Percentiles rank a stretch among this genome's conserved stretches.
These are phyloP conservation scores for Elaphomyces granulatus DNA, from an alignment of 495 filamentous ascomycete genomes.

Conservation along the genomic window DNA sequence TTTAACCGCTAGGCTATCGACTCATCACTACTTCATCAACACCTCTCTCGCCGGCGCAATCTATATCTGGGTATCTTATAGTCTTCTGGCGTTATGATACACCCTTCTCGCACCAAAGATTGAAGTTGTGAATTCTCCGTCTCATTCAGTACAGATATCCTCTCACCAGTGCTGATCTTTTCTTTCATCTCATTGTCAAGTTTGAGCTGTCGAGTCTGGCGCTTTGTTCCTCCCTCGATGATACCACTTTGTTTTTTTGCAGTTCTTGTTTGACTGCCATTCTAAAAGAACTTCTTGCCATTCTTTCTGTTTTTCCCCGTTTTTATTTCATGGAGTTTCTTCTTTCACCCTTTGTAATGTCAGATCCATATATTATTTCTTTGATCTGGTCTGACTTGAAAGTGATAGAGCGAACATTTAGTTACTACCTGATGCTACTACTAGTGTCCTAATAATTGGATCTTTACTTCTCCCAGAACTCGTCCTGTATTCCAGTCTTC, in stretches of 20 bases:
- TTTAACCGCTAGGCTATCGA: neutral
- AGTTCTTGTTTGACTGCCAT: neutral
- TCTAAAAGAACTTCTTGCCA: too few relatives aligned
- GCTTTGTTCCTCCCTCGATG: neutral
- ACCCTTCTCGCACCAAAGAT: neutral
- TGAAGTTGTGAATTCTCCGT: neutral
- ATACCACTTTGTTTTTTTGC: neutral
- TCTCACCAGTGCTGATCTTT: too few relatives aligned
- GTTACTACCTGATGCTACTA: too few relatives aligned
- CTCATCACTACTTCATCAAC: neutral
- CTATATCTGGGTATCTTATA: neutral
- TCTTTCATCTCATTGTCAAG: neutral
- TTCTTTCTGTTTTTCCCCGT: too few relatives aligned
- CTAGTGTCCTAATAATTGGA: too few relatives aligned
- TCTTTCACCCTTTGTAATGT: too few relatives aligned
- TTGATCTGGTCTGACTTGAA: too few relatives aligned
- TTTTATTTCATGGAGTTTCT: too few relatives aligned
- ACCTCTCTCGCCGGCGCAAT: neutral
- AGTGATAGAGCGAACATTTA: too few relatives aligned
- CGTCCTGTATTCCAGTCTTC: too few relatives aligned
- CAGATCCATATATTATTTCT: too few relatives aligned
- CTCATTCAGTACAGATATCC: neutral
- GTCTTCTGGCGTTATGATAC: neutral
- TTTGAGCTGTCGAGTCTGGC: neutral
- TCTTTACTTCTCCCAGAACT: too few relatives aligned